Conservation (phyloP, 148 eudicot genomes). For the Fagopyrum esculentum region DNA sequence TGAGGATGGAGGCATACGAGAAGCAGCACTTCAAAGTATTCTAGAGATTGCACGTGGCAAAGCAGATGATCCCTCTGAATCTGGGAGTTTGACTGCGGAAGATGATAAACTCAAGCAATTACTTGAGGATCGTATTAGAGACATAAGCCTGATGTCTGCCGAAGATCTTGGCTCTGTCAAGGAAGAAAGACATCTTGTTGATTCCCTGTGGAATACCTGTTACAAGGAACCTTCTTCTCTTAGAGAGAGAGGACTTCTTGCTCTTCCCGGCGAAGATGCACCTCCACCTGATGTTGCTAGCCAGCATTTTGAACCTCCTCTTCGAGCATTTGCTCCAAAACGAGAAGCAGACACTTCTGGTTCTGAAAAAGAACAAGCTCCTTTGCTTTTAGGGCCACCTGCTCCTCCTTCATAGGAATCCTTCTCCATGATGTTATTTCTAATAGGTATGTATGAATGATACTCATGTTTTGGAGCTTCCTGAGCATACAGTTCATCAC, state of each 20-base stretch:
- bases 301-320: conserved; percentile 68
- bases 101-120: conserved; percentile 62
- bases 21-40: conserved; percentile 71
- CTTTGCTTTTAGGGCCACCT: conserved; percentile 55
- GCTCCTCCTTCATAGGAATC: conserved; percentile 14
- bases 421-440: not conserved
- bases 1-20: conserved; percentile 67
- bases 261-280: conserved; percentile 70
- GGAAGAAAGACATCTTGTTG: conserved; percentile 83
- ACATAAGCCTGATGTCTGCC: conserved; percentile 59
- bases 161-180: conserved; percentile 65
- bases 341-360: conserved; percentile 25
- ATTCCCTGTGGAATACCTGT: conserved; percentile 62
- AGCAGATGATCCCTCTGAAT: conserved; percentile 15
- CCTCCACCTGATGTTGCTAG: conserved; percentile 85
- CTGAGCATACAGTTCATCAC: not conserved
- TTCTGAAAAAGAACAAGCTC: conserved; percentile 48
- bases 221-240: conserved; percentile 72
- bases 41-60: conserved; percentile 56
- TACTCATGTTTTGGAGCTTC: not conserved
- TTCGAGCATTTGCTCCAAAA: conserved; percentile 76
- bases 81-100: conserved; percentile 29
- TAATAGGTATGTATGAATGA: not conserved
- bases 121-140: conserved; percentile 56
- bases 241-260: conserved; percentile 62